Base-by-base conservation (phyloP, 2,329 filamentous ascomycete species). In the Capronia epimyces region DNA sequence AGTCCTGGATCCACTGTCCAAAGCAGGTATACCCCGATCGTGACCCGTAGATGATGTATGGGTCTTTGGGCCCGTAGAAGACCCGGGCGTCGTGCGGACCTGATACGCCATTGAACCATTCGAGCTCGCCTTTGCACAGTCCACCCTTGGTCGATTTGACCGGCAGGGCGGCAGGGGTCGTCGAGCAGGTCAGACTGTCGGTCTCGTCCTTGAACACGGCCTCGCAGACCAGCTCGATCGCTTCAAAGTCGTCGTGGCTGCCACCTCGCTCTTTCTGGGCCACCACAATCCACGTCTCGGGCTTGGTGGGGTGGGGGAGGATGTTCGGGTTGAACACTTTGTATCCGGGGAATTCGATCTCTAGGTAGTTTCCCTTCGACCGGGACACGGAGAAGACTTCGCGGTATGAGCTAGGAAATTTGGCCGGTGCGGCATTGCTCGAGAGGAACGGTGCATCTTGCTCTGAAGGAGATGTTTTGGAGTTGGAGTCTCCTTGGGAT, bases 1-100 rank as follows among this genome's bases (percentile, higher is more conserved):
- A 75, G 58, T 82, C 77, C 32, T 78, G 73, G 13, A 78, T 67
- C 67, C 75, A 82, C 60, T 77, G 73, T 1, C 79, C 79, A 52
- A 82, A 78, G 61, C 80, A 83, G 2, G 74, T 75, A 55, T 71
- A 69, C 0, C 59, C 52, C 0, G 77, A 79, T 55, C 80, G 79
- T 7, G 77, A 79, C 2, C 80, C 80, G 49, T 75, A 83, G 3
- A 79, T 65, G 1, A 73, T 68, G 49, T 75, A 78, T 0, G 78
- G 76, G 1, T 58, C 65, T 0, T 71, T 63, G 0, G 79, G 79
- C 0, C 79, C 78, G 50, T 74, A 75, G 57, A 82, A 79, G 9
- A 80, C 75, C 3, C 80, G 71, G 1, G 78, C 78, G 59, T 83
- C 80, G 55, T 80, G 79, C 0, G 80, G 79, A 0, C 80, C 80